phyloP scores from a whole-genome alignment of 176 grass and related monocot species.

The Cymbopogon citratus region DNA sequence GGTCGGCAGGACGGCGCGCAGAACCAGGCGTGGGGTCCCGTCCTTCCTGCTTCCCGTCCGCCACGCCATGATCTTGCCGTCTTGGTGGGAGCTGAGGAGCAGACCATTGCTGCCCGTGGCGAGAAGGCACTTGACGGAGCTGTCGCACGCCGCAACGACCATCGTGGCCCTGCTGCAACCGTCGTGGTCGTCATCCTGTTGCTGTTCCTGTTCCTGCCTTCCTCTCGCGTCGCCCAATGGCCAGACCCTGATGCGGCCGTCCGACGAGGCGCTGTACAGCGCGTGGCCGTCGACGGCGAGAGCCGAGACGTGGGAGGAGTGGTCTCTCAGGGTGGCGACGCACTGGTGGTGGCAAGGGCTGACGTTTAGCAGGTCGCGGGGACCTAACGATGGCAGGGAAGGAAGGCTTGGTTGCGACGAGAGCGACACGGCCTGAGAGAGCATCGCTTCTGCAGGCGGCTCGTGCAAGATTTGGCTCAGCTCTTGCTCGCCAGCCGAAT shows the following conservation, averaged over 20 bases:
- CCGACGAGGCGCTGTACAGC: conserved; percentile 49
- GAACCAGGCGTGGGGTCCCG: neutral
- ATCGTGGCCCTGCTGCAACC: too few species aligned
- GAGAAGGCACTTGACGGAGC: conserved; percentile 47
- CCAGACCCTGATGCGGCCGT: conserved; percentile 44
- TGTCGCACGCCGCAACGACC: neutral
- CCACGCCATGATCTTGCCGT: conserved; percentile 64
- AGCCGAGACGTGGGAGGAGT: conserved; percentile 51
- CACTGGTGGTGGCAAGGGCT: conserved; percentile 19
- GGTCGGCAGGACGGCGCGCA: conserved; percentile 42
- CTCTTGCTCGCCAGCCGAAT: neutral
- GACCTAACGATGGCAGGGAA: conserved; percentile 25
- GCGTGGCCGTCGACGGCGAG: conserved; percentile 34
- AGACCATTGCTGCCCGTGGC: neutral
- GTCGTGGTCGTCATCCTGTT: neutral
- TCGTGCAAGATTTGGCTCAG: conserved; percentile 13
- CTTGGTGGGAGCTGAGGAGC: conserved; percentile 67
- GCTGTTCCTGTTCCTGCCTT: neutral
- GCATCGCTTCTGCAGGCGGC: neutral
- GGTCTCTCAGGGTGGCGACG: conserved; percentile 35
- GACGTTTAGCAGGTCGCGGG: neutral
- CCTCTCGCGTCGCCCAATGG: neutral
- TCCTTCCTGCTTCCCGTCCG: neutral
- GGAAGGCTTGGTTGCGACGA: conserved; percentile 47
- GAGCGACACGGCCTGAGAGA: conserved; percentile 24